phyloP scores from a whole-genome alignment of 108 stramenopile species.

The Conticribra guillardii region DNA sequence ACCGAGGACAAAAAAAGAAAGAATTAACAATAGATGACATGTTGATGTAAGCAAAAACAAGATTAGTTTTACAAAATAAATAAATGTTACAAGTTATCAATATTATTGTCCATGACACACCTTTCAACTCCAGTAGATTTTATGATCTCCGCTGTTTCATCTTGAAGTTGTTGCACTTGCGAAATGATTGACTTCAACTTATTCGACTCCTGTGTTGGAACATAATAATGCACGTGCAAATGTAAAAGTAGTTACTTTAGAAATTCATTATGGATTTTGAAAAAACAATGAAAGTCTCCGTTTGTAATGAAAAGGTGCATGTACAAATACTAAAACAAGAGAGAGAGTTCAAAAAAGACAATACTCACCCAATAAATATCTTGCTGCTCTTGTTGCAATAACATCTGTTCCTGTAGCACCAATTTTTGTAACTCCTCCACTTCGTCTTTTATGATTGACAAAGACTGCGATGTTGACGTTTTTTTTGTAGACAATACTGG shows the following conservation, averaged over 20 bases:
- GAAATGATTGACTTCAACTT: slow-evolving; percentile 21
- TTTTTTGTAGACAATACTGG: background rate
- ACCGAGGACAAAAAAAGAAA: background rate
- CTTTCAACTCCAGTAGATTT: slow-evolving; percentile 17
- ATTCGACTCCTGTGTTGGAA: slow-evolving; percentile 23
- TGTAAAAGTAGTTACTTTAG: too few relatives aligned
- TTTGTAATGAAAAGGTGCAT: too few relatives aligned
- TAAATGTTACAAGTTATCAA: too few relatives aligned
- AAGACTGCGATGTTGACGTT: too few relatives aligned
- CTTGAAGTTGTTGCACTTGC: slow-evolving; percentile 25
- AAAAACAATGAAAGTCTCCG: too few relatives aligned
- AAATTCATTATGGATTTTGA: too few relatives aligned
- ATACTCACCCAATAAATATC: slow-evolving; percentile 15
- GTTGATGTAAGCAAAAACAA: too few relatives aligned
- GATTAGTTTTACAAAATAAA: too few relatives aligned
- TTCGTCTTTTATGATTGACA: slow-evolving; percentile 11
- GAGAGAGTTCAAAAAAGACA: background rate
- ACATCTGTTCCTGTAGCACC: slow-evolving; percentile 13
- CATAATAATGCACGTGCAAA: too few relatives aligned
- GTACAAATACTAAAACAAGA: background rate
- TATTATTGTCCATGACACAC: slow-evolving; percentile 7
- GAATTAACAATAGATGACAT: too few relatives aligned
- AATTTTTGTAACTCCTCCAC: slow-evolving; percentile 23
- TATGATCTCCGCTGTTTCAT: slow-evolving; percentile 19
- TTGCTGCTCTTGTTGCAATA: slow-evolving; percentile 27